phyloP scores from a whole-genome alignment of 2,329 filamentous ascomycete genomes.

The Trichoderma sp. region DNA sequence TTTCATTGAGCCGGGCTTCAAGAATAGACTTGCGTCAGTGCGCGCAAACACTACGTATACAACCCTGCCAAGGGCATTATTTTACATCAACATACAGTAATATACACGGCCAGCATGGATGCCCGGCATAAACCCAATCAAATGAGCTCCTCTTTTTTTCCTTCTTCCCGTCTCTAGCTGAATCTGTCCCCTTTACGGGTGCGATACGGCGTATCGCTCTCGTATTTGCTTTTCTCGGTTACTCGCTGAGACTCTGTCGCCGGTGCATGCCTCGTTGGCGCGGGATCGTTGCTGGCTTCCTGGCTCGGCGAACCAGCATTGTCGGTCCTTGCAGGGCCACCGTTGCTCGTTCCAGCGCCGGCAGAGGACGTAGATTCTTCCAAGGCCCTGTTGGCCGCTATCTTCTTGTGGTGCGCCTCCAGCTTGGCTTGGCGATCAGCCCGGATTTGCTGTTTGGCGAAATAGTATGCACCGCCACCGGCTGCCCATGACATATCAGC shows the following conservation, averaged over 20 bases:
- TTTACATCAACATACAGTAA: slow-evolving; percentile 5
- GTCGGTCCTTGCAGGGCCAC: slow-evolving; percentile 56
- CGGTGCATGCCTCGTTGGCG: slow-evolving; percentile 77
- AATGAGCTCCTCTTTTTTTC: not conserved
- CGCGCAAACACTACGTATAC: not conserved
- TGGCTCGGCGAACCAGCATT: slow-evolving; percentile 61
- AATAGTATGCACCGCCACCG: slow-evolving; percentile 89
- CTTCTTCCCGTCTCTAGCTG: not conserved
- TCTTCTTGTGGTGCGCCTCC: slow-evolving; percentile 63
- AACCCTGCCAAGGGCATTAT: not conserved
- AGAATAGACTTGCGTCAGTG: not conserved
- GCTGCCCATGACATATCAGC: slow-evolving; percentile 47
- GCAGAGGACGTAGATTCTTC: slow-evolving; percentile 43
- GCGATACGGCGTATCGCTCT: slow-evolving; percentile 70
- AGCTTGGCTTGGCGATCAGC: slow-evolving; percentile 74
- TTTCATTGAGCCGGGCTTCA: not conserved
- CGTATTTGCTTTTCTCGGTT: slow-evolving; percentile 84
- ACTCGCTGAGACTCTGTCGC: slow-evolving; percentile 64
- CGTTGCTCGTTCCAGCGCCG: slow-evolving; percentile 39
- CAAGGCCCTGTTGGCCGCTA: slow-evolving; percentile 54
- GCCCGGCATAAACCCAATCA: not conserved
- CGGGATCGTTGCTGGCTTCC: slow-evolving; percentile 75
- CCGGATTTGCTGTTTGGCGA: slow-evolving; percentile 93
- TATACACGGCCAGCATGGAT: slow-evolving; percentile 9
- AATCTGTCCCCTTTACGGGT: slow-evolving; percentile 86